These are phyloP conservation scores for Tricholoma terreum DNA, from an alignment of 768 basidiomycete species.

Conservation along the genomic window DNA sequence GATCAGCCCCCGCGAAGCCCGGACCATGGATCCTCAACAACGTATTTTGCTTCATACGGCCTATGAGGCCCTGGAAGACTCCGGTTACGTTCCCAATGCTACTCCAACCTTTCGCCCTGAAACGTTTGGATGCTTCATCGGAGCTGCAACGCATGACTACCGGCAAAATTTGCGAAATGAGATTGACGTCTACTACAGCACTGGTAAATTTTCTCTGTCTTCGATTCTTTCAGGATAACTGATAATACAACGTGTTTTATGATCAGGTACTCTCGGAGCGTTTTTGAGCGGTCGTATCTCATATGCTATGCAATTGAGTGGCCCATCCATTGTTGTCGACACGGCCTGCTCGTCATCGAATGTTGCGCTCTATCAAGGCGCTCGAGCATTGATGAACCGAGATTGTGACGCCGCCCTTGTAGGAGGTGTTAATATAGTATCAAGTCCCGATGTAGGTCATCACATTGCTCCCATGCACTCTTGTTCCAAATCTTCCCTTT, in stretches of 20 bases:
- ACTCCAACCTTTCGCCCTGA: conserved; percentile 50
- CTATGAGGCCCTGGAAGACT: conserved; percentile 65
- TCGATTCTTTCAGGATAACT: neutral
- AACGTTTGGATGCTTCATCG: conserved; percentile 62
- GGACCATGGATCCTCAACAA: conserved; percentile 76
- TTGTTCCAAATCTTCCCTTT: neutral
- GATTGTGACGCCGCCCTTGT: conserved; percentile 71
- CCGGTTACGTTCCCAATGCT: conserved; percentile 64
- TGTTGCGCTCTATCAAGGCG: conserved; percentile 67
- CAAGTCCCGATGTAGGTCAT: conserved; percentile 63
- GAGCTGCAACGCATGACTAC: conserved; percentile 71
- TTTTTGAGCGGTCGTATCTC: conserved; percentile 73
- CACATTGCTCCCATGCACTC: neutral
- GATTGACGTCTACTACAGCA: conserved; percentile 69
- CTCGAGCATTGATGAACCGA: conserved; percentile 55
- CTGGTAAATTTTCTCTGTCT: conserved; percentile 40
- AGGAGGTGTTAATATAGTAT: conserved; percentile 71
- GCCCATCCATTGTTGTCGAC: conserved; percentile 69
- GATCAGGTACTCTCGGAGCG: conserved; percentile 63
- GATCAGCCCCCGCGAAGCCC: conserved; percentile 71
- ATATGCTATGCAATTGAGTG: conserved; percentile 62
- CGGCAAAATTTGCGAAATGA: conserved; percentile 57
- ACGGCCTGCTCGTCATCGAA: conserved; percentile 75
- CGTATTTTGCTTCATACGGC: conserved; percentile 64
- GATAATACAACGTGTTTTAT: neutral